These are phyloP conservation scores for Gossypium laxum DNA, from an alignment of 441 rosid species.

Conservation along the genomic window DNA sequence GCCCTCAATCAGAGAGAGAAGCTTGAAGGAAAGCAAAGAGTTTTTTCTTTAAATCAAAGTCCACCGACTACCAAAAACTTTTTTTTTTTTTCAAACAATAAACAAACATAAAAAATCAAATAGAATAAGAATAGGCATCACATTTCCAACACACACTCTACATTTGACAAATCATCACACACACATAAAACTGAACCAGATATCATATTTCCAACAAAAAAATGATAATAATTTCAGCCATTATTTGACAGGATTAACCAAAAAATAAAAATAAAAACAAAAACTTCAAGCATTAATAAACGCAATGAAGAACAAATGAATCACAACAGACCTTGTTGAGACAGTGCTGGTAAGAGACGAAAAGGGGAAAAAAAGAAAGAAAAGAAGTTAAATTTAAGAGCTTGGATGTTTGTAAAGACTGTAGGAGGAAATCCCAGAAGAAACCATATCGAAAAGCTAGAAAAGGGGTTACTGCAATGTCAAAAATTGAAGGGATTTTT, in stretches of 20 bases:
- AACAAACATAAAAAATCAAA: slow-evolving; percentile 6
- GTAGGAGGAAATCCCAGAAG: slow-evolving; percentile 13
- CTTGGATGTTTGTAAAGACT: slow-evolving; percentile 10
- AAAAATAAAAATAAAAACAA: slow-evolving; percentile 15
- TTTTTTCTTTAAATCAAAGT: slow-evolving; percentile 19
- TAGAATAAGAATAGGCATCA: neutral
- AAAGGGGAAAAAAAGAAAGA: neutral
- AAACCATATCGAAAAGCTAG: slow-evolving; percentile 11
- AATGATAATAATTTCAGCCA: slow-evolving; percentile 12
- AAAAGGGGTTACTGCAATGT: slow-evolving; percentile 18
- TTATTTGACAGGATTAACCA: slow-evolving; percentile 6
- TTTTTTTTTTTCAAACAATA: neutral
- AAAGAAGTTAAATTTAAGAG: slow-evolving; percentile 12
- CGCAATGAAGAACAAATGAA: neutral
- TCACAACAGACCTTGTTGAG: slow-evolving; percentile 19
- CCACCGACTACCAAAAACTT: slow-evolving; percentile 21
- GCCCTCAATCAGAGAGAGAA: slow-evolving; percentile 18
- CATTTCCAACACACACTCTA: slow-evolving; percentile 12
- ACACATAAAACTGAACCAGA: slow-evolving; percentile 2
- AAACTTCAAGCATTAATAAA: slow-evolving; percentile 10
- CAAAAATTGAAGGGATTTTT: slow-evolving; percentile 12
- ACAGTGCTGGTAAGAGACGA: neutral
- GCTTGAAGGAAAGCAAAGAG: slow-evolving; percentile 20
- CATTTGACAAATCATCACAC: slow-evolving; percentile 15
- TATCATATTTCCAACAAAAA: slow-evolving; percentile 5